These are phyloP conservation scores for Pyronema domesticum DNA, from an alignment of 495 filamentous ascomycete species.

Conservation along the genomic window DNA sequence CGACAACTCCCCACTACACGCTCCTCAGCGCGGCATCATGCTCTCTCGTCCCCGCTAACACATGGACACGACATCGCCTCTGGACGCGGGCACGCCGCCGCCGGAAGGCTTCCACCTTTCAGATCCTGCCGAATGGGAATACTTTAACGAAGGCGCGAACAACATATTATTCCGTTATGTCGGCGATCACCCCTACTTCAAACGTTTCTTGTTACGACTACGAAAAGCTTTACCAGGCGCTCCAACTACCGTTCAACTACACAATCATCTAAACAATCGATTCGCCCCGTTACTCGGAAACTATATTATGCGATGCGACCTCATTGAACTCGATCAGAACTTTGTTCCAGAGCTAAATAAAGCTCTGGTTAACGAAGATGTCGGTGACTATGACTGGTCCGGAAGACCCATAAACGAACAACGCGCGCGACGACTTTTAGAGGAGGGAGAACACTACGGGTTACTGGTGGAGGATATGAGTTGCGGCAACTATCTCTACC, in stretches of 20 bases:
- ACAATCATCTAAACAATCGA: constrained; percentile 15
- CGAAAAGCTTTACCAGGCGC: constrained; percentile 19
- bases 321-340: constrained; percentile 13
- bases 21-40: no score
- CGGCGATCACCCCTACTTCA: constrained; percentile 24
- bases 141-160: constrained; percentile 39
- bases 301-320: constrained; percentile 18
- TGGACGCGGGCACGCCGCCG: constrained; percentile 10
- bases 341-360: constrained; percentile 17
- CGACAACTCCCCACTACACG: no score
- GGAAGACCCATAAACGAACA: constrained; percentile 12
- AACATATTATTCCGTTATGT: constrained; percentile 44
- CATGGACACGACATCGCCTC: neutral
- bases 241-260: constrained; percentile 18
- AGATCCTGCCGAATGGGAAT: constrained; percentile 20
- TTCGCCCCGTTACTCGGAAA: constrained; percentile 18
- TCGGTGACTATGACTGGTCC: constrained; percentile 14
- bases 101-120: constrained; percentile 14
- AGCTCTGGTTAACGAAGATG: constrained; percentile 3
- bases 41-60: neutral
- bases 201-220: constrained; percentile 23
- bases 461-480: constrained; percentile 25
- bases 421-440: constrained; percentile 13
- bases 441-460: constrained; percentile 20
- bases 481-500: constrained; percentile 21